These are phyloP conservation scores for Penicillium crystallinum DNA, from an alignment of 495 filamentous ascomycete genomes.

Conservation along the genomic window DNA sequence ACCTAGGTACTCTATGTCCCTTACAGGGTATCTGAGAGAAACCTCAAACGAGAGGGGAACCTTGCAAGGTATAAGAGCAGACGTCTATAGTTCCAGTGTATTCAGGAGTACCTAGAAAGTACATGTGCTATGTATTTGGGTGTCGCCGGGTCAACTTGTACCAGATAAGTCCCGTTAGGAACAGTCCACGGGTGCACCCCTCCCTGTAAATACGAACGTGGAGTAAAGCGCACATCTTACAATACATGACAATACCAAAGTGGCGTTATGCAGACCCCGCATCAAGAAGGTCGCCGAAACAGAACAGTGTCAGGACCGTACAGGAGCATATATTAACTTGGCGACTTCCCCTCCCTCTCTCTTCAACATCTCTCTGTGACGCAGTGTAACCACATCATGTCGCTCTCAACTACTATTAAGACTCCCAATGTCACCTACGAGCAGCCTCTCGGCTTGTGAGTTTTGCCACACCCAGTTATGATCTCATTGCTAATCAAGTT, in stretches of 20 bases:
- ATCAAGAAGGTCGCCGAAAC: slow-evolving; percentile 1
- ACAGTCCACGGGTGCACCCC: too few relatives aligned
- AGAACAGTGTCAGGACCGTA: neutral
- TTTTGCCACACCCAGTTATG: slow-evolving; percentile 16
- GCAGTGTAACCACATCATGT: slow-evolving; percentile 26
- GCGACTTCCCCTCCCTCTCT: slow-evolving; percentile 1
- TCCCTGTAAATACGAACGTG: neutral
- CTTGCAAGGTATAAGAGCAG: too few relatives aligned
- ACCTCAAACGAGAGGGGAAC: too few relatives aligned
- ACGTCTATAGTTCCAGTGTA: too few relatives aligned
- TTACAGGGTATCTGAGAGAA: too few relatives aligned
- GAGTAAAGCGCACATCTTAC: neutral
- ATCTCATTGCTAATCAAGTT: slow-evolving; percentile 4
- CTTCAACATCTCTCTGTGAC: slow-evolving; percentile 12
- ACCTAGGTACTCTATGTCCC: too few relatives aligned
- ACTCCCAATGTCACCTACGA: slow-evolving; percentile 56
- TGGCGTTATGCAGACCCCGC: neutral
- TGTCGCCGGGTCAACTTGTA: too few relatives aligned
- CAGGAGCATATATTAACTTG: neutral
- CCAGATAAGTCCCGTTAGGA: too few relatives aligned
- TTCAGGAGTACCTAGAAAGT: too few relatives aligned
- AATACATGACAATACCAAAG: neutral
- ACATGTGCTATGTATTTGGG: too few relatives aligned
- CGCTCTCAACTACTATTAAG: slow-evolving; percentile 37
- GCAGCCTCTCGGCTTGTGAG: slow-evolving; percentile 87